Base-by-base conservation (phyloP, 257 asterid genomes). In the Gentiana straminea region DNA sequence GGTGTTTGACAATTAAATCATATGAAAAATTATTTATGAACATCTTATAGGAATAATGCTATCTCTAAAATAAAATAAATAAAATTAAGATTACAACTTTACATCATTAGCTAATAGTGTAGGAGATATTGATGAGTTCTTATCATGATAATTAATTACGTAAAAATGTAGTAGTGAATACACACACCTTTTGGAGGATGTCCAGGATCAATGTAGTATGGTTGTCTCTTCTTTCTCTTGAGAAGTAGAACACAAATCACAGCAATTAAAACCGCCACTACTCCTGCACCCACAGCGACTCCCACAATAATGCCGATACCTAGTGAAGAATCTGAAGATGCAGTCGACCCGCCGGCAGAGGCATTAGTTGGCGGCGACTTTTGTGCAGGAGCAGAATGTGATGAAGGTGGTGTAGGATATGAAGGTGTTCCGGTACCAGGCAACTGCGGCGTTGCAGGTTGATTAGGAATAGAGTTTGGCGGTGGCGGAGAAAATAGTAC, bases 171-270 rank as follows among this genome's bases (percentile, higher is more conserved):
- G 24, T 15, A 15, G 24, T 15, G 24, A 15, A 15, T 15, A 33
- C 54, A 49, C 61, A 33, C 51, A 72, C 77, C 72, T 58, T 64
- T 73, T 35, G 67, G 67, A 4, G 60, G 66, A 63, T 51, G 74
- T 54, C 68, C 66, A 13, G 59, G 63, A 44, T 69, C 68, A 32
- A 50, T 50, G 54, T 74, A 71, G 48, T 74, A 68, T 4, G 47
- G 58, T 6, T 63, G 71, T 55, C 66, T 74, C 68, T 62, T 77
- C 64, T 50, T 66, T 62, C 56, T 74, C 75, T 55, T 70, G 49
- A 66, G 55, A 63, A 72, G 74, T 33, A 54, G 6, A 24, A 77
- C 10, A 55, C 63, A 68, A 52, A 68, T 32, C 39, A 61, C 38
- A 52, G 66, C 38, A 35, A 61, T 0, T 15, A 70, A 73, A 24